Conservation (phyloP, 2,329 filamentous ascomycete species). For the Ophiocordyceps unilateralis region DNA sequence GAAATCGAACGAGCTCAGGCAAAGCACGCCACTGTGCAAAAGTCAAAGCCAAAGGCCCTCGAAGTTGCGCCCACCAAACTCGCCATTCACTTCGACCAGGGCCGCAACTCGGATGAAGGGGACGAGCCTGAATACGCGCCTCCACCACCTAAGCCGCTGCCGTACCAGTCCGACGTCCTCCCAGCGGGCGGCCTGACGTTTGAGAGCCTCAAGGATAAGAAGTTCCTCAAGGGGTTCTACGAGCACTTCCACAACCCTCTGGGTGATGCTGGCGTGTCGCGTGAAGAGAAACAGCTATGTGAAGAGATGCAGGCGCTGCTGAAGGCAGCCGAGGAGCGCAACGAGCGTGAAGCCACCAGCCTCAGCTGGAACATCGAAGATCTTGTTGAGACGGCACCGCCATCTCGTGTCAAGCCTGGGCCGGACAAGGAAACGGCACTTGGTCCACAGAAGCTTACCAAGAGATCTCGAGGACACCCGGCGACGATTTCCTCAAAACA, state of each 20-base stretch:
- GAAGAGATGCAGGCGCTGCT: constrained; percentile 31
- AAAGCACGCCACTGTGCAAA: constrained; percentile 41
- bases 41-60: constrained; percentile 37
- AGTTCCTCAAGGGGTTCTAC: constrained; percentile 44
- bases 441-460: constrained; percentile 1
- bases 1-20: constrained; percentile 45
- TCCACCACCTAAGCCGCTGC: constrained; percentile 47
- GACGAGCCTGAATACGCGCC: constrained; percentile 85
- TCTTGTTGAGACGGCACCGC: constrained; percentile 25
- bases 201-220: constrained; percentile 38
- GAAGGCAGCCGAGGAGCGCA: constrained; percentile 45
- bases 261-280: constrained; percentile 49
- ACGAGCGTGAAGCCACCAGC: constrained; percentile 47
- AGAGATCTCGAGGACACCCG: constrained; percentile 7
- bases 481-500: constrained; percentile 25
- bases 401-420: background rate
- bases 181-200: constrained; percentile 39
- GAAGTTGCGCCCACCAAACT: constrained; percentile 41
- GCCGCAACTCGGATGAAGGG: constrained; percentile 27
- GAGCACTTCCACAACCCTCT: constrained; percentile 42
- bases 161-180: constrained; percentile 54
- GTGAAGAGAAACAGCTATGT: constrained; percentile 42
- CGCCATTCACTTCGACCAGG: constrained; percentile 38
- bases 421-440: background rate
- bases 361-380: constrained; percentile 43